phyloP scores from a whole-genome alignment of 495 filamentous ascomycete genomes.

The Hypoxylon cercidicola region DNA sequence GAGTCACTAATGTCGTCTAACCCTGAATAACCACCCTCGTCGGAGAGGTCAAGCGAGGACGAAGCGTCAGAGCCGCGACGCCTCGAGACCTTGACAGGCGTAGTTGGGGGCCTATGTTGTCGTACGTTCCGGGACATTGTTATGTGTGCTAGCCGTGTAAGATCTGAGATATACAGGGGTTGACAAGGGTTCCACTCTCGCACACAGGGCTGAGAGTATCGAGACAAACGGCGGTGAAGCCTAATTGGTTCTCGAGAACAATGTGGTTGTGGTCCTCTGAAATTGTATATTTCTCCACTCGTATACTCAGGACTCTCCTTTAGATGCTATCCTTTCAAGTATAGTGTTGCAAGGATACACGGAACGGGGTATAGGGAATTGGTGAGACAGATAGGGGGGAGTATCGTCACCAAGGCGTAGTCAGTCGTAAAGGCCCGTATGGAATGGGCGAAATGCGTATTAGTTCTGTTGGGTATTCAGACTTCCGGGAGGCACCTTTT shows the following conservation, averaged over 20 bases:
- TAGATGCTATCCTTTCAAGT: conserved; percentile 5
- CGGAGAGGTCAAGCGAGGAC: conserved; percentile 63
- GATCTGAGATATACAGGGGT: conserved; percentile 35
- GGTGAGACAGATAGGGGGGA: conserved; percentile 12
- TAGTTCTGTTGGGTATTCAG: conserved; percentile 41
- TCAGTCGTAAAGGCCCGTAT: conserved; percentile 24
- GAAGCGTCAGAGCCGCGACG: conserved; percentile 54
- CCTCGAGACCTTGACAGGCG: conserved; percentile 53
- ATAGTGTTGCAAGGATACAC: conserved; percentile 17
- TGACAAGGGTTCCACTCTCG: conserved; percentile 30
- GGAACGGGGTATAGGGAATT: conserved; percentile 23
- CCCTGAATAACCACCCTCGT: conserved; percentile 76
- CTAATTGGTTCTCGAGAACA: conserved; percentile 21
- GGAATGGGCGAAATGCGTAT: conserved; percentile 32
- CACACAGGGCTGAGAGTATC: conserved; percentile 32
- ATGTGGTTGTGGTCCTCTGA: conserved; percentile 8
- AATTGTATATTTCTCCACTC: conserved; percentile 15
- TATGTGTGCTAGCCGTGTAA: conserved; percentile 16
- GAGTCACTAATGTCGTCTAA: conserved; percentile 82
- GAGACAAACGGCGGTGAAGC: conserved; percentile 55
- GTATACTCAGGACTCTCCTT: conserved; percentile 6
- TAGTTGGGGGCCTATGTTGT: conserved; percentile 58
- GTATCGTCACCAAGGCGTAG: conserved; percentile 43
- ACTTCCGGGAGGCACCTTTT: conserved; percentile 37
- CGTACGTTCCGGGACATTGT: conserved; percentile 65